Conservation (phyloP, 2,329 filamentous ascomycete species). For the Thelonectria olida region DNA sequence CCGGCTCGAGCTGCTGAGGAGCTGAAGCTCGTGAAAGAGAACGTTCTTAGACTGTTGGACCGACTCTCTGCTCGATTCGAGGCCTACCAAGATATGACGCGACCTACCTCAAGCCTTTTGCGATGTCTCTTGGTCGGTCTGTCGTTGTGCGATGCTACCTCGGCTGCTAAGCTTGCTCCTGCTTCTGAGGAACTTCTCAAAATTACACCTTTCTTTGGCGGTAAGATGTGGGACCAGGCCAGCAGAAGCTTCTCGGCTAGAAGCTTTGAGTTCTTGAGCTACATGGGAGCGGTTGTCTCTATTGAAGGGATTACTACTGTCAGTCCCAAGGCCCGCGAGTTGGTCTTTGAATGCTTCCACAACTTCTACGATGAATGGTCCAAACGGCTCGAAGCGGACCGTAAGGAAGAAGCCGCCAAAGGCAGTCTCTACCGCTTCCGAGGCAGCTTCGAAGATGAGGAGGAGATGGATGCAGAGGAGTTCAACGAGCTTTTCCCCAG, state of each 20-base stretch:
- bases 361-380: slow-evolving; percentile 84
- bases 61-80: slow-evolving; percentile 76
- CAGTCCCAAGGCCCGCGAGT: slow-evolving; percentile 54
- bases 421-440: slow-evolving; percentile 85
- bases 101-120: slow-evolving; percentile 81
- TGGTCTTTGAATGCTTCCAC: slow-evolving; percentile 74
- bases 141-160: slow-evolving; percentile 62
- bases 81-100: slow-evolving; percentile 85
- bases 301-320: slow-evolving; percentile 59
- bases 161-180: slow-evolving; percentile 53
- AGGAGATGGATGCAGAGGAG: slow-evolving; percentile 77
- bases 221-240: slow-evolving; percentile 45
- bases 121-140: slow-evolving; percentile 81
- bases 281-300: slow-evolving; percentile 47
- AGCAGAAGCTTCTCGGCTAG: slow-evolving; percentile 31
- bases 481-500: slow-evolving; percentile 84
- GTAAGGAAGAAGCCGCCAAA: slow-evolving; percentile 76
- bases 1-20: slow-evolving; percentile 44
- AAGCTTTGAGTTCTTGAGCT: slow-evolving; percentile 56
- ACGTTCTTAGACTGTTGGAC: slow-evolving; percentile 73
- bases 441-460: slow-evolving; percentile 79
- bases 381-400: slow-evolving; percentile 77
- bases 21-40: slow-evolving; percentile 61
- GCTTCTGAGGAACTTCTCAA: slow-evolving; percentile 50
- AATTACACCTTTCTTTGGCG: slow-evolving; percentile 67